These are phyloP conservation scores for Clarireedia homoeocarpa DNA, from an alignment of 2,329 filamentous ascomycete species.

Conservation along the genomic window DNA sequence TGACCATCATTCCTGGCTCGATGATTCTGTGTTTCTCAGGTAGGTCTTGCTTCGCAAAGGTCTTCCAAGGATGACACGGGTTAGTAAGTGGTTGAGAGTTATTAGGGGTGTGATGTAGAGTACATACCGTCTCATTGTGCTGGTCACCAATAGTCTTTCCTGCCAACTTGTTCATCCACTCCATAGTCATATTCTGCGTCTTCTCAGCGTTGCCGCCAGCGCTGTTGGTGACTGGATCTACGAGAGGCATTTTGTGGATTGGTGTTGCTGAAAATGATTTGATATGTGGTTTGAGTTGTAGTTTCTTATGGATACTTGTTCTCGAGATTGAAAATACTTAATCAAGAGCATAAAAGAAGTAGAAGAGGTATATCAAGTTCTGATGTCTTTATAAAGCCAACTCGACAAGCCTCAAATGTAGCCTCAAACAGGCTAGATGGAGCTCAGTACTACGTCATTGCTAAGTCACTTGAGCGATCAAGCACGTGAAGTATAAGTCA, in stretches of 20 bases:
- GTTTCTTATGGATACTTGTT: background rate
- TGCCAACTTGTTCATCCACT: conserved; percentile 55
- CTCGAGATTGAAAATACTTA: no score
- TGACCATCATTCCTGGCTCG: conserved; percentile 48
- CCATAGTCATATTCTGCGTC: conserved; percentile 36
- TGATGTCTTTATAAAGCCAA: no score
- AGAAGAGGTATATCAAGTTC: no score
- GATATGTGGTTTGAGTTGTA: background rate
- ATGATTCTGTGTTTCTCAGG: conserved; percentile 50
- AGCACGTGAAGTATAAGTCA: no score
- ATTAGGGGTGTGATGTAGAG: background rate
- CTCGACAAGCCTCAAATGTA: no score
- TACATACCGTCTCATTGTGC: conserved; percentile 45
- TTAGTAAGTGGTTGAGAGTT: conserved; percentile 4
- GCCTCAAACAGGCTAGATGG: no score
- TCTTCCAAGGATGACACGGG: conserved; percentile 31
- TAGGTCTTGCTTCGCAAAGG: conserved; percentile 52
- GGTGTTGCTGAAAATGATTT: conserved; percentile 14
- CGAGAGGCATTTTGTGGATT: conserved; percentile 51
- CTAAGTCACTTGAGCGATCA: no score
- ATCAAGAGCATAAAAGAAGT: no score
- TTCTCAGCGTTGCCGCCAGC: conserved; percentile 17
- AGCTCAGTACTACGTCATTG: no score
- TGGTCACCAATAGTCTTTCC: conserved; percentile 54
- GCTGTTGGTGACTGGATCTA: conserved; percentile 49